A percentile compares a stretch with the other conserved stretches of the same genome.
These are phyloP conservation scores for Brassica napus DNA, from an alignment of 345 rosid genomes.

Conservation along the genomic window Da-Ae NC_063438.1:20122501-20123000, in stretches of 20 bases:
- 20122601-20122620: not conserved
- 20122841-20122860: slow-evolving; percentile 13
- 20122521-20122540: slow-evolving; percentile 12
- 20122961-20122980: slow-evolving; percentile 75
- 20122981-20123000: slow-evolving; percentile 68
- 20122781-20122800: slow-evolving; percentile 16
- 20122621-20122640: not conserved
- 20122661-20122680: slow-evolving; percentile 7
- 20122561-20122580: not conserved
- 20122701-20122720: slow-evolving; percentile 18
- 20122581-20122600: not conserved
- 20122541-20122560: not conserved
- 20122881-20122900: slow-evolving; percentile 12
- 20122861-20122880: slow-evolving; percentile 24
- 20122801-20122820: slow-evolving; percentile 8
- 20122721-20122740: slow-evolving; percentile 4
- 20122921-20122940: slow-evolving; percentile 59
- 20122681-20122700: slow-evolving; percentile 13
- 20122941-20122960: slow-evolving; percentile 76
- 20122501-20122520: slow-evolving; percentile 18
- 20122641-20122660: slow-evolving; percentile 6
- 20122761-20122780: slow-evolving; percentile 6
- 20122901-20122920: slow-evolving; percentile 13
- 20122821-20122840: slow-evolving; percentile 8
- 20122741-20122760: not conserved